Percentiles rank a stretch among this genome's conserved stretches.
phyloP scores from a whole-genome alignment of 208 protist species.

The Balamuthia mandrillaris region DNA sequence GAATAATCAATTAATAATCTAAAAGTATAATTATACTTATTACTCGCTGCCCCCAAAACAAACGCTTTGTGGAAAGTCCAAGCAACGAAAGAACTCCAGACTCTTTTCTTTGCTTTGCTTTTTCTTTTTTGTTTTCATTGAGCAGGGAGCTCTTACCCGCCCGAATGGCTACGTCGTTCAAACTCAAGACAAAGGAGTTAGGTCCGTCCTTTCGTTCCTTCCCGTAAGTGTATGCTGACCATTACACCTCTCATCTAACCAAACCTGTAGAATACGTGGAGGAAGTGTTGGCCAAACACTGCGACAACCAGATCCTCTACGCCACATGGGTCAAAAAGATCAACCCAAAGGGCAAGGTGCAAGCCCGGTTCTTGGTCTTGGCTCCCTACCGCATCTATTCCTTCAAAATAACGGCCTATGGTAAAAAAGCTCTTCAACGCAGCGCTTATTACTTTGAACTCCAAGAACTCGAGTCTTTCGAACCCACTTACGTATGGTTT shows the following conservation, averaged over 20 bases:
- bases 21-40: background rate
- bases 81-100: background rate
- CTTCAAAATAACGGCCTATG: background rate
- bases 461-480: background rate
- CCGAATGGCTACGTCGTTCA: background rate
- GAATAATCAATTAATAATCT: background rate
- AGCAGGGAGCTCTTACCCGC: background rate
- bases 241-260: background rate
- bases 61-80: background rate
- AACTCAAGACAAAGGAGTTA: background rate
- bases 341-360: constrained; percentile 8
- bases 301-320: constrained; percentile 6
- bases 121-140: background rate
- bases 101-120: background rate
- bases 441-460: background rate
- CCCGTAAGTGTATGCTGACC: background rate
- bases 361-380: background rate
- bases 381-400: background rate
- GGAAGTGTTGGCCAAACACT: background rate
- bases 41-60: background rate
- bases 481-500: background rate
- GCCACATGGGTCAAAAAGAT: background rate
- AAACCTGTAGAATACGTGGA: background rate
- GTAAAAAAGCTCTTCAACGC: background rate
- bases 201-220: background rate